Percentiles rank a stretch among this genome's conserved stretches.
These are phyloP conservation scores for Fusarium sp. DNA, from an alignment of 2,329 filamentous ascomycete genomes.

Conservation along the genomic window DNA sequence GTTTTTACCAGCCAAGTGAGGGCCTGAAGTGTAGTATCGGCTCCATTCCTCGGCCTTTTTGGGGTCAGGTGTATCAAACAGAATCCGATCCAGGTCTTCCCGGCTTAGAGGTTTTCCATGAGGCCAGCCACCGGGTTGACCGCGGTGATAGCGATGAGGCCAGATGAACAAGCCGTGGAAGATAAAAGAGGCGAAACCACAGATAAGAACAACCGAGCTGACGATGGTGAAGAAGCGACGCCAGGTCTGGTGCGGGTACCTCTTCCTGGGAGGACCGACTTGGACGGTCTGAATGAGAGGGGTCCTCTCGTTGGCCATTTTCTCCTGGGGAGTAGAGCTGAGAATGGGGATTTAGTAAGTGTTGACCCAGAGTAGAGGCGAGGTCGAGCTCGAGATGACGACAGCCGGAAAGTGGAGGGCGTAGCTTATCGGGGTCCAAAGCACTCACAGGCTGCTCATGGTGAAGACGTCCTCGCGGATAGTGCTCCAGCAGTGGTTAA, in stretches of 20 bases:
- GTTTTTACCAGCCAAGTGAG: conserved; percentile 83
- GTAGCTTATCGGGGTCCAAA: background rate
- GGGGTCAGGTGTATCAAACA: conserved; percentile 69
- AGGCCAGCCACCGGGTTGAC: conserved; percentile 45
- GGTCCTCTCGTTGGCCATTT: conserved; percentile 66
- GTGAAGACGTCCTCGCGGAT: conserved; percentile 17
- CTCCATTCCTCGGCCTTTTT: conserved; percentile 77
- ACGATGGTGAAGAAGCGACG: conserved; percentile 76
- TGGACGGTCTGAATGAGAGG: conserved; percentile 75
- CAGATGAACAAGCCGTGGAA: conserved; percentile 59
- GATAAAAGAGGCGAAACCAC: conserved; percentile 62
- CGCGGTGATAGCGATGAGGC: conserved; percentile 51
- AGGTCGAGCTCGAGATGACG: conserved; percentile 1
- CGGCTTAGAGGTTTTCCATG: conserved; percentile 50
- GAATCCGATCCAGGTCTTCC: conserved; percentile 65
- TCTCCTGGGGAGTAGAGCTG: conserved; percentile 40
- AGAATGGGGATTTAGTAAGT: conserved; percentile 4
- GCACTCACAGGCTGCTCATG: conserved; percentile 43
- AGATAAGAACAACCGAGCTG: conserved; percentile 65
- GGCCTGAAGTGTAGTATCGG: conserved; percentile 80
- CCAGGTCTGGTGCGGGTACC: conserved; percentile 70
- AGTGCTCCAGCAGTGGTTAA: conserved; percentile 15
- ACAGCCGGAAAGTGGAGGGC: conserved; percentile 28
- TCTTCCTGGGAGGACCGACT: conserved; percentile 62
- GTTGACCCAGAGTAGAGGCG: background rate